These are phyloP conservation scores for Neostapfia colusana DNA, from an alignment of 176 grass and related monocot species.

Conservation along the genomic window DNA sequence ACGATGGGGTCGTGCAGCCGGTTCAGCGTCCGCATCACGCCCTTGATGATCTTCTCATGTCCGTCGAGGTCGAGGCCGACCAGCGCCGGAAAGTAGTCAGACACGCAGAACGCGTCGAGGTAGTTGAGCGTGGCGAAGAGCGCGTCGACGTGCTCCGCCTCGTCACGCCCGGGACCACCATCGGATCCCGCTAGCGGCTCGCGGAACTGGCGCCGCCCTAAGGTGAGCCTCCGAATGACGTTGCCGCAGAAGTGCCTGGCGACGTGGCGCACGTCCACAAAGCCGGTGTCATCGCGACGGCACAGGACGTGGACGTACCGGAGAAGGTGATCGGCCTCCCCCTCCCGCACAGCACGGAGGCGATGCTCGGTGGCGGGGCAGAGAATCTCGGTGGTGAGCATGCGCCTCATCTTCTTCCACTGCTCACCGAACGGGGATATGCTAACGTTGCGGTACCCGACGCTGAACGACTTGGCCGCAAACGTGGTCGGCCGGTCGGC, in stretches of 20 bases:
- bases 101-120: slow-evolving; percentile 48
- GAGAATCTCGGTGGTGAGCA: slow-evolving; percentile 45
- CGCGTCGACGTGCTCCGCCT: slow-evolving; percentile 46
- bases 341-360: not conserved
- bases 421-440: slow-evolving; percentile 54
- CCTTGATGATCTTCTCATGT: slow-evolving; percentile 43
- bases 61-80: slow-evolving; percentile 46
- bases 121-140: slow-evolving; percentile 30
- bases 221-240: slow-evolving; percentile 45
- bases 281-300: too few relatives aligned
- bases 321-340: slow-evolving; percentile 55
- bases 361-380: slow-evolving; percentile 28
- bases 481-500: slow-evolving; percentile 46
- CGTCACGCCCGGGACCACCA: slow-evolving; percentile 25
- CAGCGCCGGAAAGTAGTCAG: slow-evolving; percentile 55
- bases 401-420: slow-evolving; percentile 67
- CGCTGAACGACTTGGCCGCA: slow-evolving; percentile 37
- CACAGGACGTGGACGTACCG: slow-evolving; percentile 11
- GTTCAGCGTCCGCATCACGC: slow-evolving; percentile 20
- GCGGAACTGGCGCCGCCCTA: slow-evolving; percentile 38
- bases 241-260: slow-evolving; percentile 48
- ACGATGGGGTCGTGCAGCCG: slow-evolving; percentile 42
- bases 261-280: slow-evolving; percentile 36
- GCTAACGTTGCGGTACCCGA: slow-evolving; percentile 37
- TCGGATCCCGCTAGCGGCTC: not conserved